Evolutionary conservation across 345 rosid genomes (phyloP).

Genomic region (Aethionema arabicum): DNA sequence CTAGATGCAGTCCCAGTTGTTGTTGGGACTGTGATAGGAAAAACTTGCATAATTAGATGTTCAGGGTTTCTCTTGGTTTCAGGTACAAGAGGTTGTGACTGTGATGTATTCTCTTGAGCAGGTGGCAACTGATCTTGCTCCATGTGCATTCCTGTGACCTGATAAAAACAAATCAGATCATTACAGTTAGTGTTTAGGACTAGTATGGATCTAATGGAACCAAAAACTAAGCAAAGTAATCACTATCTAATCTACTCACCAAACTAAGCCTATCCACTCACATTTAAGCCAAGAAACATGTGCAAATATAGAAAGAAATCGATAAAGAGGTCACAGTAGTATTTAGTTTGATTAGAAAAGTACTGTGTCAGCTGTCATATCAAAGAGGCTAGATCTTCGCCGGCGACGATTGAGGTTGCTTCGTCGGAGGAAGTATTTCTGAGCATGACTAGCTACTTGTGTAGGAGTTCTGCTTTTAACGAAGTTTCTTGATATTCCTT

Average conservation of each 20-base stretch:
- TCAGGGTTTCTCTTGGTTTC: constrained; percentile 40
- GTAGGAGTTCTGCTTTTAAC: constrained; percentile 94
- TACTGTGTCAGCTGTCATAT: constrained; percentile 92
- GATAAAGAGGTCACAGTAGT: background rate
- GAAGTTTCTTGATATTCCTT: constrained; percentile 85
- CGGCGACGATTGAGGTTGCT: constrained; percentile 85
- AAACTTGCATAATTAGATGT: constrained; percentile 42
- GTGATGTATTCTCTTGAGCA: constrained; percentile 41
- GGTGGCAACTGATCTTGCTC: constrained; percentile 46
- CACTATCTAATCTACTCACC: constrained; percentile 11
- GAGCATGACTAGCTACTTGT: constrained; percentile 99
- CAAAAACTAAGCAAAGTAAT: constrained; percentile 2
- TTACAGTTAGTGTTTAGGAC: constrained; percentile 7
- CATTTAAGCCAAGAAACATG: constrained; percentile 3
- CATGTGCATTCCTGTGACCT: constrained; percentile 59
- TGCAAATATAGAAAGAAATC: background rate
- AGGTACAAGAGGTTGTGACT: constrained; percentile 28
- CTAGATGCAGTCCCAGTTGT: constrained; percentile 39
- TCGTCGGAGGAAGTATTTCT: constrained; percentile 86
- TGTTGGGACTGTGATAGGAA: constrained; percentile 34
- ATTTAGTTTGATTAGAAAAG: background rate
- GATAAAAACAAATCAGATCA: constrained; percentile 31
- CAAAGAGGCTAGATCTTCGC: constrained; percentile 92
- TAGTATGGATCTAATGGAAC: background rate
- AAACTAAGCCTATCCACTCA: background rate